These are phyloP conservation scores for Coffea eugenioides DNA, from an alignment of 257 asterid genomes.

Conservation along the genomic window DNA sequence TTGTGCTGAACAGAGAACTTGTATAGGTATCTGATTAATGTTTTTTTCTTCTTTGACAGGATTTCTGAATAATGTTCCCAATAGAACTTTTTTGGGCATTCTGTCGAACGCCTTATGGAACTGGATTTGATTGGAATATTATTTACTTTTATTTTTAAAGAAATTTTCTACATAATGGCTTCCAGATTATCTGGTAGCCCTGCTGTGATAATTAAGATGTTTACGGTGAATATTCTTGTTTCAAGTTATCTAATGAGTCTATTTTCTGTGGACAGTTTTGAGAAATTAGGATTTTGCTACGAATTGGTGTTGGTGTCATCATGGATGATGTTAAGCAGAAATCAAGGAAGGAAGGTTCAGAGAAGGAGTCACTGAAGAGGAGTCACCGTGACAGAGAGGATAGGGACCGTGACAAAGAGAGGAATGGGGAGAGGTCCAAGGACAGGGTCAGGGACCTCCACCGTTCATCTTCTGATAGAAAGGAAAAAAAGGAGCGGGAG, in stretches of 20 bases:
- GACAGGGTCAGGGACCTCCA: conserved; percentile 8
- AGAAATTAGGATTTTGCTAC: background rate
- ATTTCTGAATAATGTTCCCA: background rate
- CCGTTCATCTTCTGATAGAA: conserved; percentile 3
- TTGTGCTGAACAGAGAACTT: background rate
- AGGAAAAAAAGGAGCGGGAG: conserved; percentile 7
- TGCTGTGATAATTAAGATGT: background rate
- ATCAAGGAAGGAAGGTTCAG: conserved; percentile 14
- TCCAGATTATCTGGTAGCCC: background rate
- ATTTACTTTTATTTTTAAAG: no score
- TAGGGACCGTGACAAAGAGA: conserved; percentile 26
- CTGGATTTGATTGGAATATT: background rate
- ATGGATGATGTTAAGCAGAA: conserved; percentile 29
- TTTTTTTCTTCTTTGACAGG: background rate
- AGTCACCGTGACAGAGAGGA: conserved; percentile 28
- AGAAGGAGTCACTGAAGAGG: conserved; percentile 22
- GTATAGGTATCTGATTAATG: background rate
- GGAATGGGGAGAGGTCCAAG: conserved; percentile 18
- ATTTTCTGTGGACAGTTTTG: background rate
- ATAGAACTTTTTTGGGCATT: background rate
- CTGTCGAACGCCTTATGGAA: background rate
- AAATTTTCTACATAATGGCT: background rate
- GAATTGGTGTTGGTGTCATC: background rate
- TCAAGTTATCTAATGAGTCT: background rate
- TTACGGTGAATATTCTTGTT: no score